Evolutionary conservation across 768 basidiomycete species (phyloP).

Genomic region (Tricholoma terreum): DNA sequence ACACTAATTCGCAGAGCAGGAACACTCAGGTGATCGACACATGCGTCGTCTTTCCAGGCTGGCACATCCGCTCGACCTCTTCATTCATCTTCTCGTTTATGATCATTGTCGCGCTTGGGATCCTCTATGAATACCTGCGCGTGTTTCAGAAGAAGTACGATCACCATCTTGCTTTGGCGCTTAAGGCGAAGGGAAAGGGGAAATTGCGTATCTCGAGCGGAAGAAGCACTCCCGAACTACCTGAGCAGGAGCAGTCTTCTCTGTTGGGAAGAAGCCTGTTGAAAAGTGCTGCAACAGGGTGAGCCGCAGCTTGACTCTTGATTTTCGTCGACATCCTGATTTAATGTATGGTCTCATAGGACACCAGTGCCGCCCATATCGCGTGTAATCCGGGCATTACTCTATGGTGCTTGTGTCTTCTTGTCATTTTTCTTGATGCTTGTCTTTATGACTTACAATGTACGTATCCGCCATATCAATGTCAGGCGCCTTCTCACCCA

Average conservation of each 20-base stretch:
- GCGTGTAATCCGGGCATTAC: conserved; percentile 55
- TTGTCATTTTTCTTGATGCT: conserved; percentile 92
- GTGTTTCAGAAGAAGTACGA: conserved; percentile 60
- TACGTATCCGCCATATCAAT: conserved; percentile 33
- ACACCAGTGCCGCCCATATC: conserved; percentile 46
- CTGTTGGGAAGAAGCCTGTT: conserved; percentile 44
- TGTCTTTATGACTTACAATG: conserved; percentile 96
- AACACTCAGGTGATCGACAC: conserved; percentile 78
- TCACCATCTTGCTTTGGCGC: conserved; percentile 46
- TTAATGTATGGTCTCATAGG: conserved; percentile 26
- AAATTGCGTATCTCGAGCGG: conserved; percentile 32
- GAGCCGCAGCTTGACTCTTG: conserved; percentile 16
- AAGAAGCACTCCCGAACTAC: conserved; percentile 16
- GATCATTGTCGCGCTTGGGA: conserved; percentile 60
- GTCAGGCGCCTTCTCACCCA: conserved; percentile 2
- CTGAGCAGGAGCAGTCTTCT: conserved; percentile 46
- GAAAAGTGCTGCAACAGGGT: conserved; percentile 41
- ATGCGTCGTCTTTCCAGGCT: conserved; percentile 75
- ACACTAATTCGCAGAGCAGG: conserved; percentile 31
- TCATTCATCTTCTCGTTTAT: conserved; percentile 64
- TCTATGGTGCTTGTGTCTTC: conserved; percentile 77
- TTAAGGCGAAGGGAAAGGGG: conserved; percentile 46
- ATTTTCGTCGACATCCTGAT: background rate
- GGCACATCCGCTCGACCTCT: conserved; percentile 63
- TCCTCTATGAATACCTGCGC: conserved; percentile 81